Base-by-base conservation (phyloP, 2,329 filamentous ascomycete genomes). In the Pestalotiopsis sp. region DNA sequence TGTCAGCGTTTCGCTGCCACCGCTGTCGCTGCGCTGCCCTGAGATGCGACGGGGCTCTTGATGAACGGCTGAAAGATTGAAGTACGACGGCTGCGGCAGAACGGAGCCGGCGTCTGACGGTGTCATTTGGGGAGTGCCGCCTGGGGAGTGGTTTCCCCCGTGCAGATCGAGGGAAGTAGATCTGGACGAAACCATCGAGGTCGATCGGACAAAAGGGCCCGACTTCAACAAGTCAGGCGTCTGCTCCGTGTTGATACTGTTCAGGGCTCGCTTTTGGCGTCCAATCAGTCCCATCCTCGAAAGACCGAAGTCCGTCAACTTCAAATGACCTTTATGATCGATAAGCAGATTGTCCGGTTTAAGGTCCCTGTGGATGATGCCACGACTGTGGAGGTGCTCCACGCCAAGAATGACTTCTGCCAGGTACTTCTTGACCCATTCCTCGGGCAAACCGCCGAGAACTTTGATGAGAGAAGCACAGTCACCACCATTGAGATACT, bases 301-400 rank as follows among this genome's bases (percentile, higher is more conserved):
- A 31, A 99, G 85, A 70, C 96, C 96, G 82, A 99, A 99, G 79
- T 99, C 96, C 1, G 97, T 99, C 75, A 99, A 85, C 81, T 99
- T 99, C 68, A 99, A 83, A 81, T 99, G 96, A 1, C 96, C 96
- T 76, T 94, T 97, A 75, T 97, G 94, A 77, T 99, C 97, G 74
- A 99, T 99, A 66, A 99, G 87, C 39, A 99, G 87, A 77, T 99
- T 99, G 79, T 99, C 96, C 1, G 96, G 96, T 81, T 99, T 99
- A 70, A 99, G 82, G 77, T 99, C 96, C 75, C 96, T 92, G 81
- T 99, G 97, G 59, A 99, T 95, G 77, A 99, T 98, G 69, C 95
- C 94, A 69, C 95, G 90, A 77, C 91, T 93, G 81, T 99, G 96
- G 61, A 99, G 85, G 83, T 99, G 95, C 78, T 99, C 94, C 49